These are phyloP conservation scores for Megacollybia platyphylla DNA, from an alignment of 1,284 basidiomycete species.

Conservation along the genomic window DNA sequence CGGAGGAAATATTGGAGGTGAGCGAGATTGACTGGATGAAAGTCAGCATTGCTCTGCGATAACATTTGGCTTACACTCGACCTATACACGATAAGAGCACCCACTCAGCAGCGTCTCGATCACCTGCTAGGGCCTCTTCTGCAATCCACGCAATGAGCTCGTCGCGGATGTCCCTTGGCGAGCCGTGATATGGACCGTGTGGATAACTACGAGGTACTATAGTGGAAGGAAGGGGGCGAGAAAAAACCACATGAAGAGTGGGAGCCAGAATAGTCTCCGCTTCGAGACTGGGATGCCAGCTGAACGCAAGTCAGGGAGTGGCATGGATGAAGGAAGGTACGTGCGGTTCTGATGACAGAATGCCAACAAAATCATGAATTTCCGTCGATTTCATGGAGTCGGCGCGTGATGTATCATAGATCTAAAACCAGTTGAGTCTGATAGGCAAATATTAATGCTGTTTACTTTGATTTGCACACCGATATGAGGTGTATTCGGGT, in stretches of 20 bases:
- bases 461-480: constrained; percentile 60
- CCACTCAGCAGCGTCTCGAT: constrained; percentile 67
- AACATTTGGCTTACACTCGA: constrained; percentile 40
- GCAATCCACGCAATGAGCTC: constrained; percentile 64
- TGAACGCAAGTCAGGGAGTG: constrained; percentile 8
- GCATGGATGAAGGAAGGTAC: constrained; percentile 13
- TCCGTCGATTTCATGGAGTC: constrained; percentile 45
- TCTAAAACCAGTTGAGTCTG: constrained; percentile 17
- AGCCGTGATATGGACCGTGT: constrained; percentile 17
- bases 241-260: constrained; percentile 59
- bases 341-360: constrained; percentile 51
- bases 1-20: constrained; percentile 55
- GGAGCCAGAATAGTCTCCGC: constrained; percentile 28
- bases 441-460: background rate
- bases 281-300: constrained; percentile 21
- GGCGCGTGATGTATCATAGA: constrained; percentile 35
- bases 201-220: constrained; percentile 17
- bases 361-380: constrained; percentile 53
- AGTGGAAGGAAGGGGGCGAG: constrained; percentile 23
- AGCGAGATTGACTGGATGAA: constrained; percentile 47
- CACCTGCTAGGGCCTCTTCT: constrained; percentile 51
- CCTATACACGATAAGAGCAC: constrained; percentile 54
- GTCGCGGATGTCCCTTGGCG: constrained; percentile 19
- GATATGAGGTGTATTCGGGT: constrained; percentile 36
- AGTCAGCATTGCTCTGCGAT: constrained; percentile 5